A percentile compares a stretch with the other conserved stretches of the same genome.
phyloP scores from a whole-genome alignment of 176 grass and related monocot species.

The Zoysia japonica region DNA sequence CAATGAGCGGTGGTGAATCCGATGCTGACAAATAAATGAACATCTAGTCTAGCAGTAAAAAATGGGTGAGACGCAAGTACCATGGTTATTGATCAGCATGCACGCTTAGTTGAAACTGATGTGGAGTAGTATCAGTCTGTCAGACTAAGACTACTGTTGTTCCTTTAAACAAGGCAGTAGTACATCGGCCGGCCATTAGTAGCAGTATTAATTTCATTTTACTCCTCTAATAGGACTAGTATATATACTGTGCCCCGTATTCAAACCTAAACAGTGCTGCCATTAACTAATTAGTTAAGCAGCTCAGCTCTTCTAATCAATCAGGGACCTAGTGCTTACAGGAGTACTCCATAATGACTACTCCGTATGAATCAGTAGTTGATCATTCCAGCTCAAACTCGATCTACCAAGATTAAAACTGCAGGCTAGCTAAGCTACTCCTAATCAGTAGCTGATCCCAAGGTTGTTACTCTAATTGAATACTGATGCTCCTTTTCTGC shows the following conservation, averaged over 20 bases:
- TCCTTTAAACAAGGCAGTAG: not conserved
- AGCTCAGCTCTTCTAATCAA: not conserved
- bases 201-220: no score
- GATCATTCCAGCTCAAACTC: not conserved
- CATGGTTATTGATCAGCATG: not conserved
- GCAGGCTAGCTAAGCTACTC: no score
- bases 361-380: no score
- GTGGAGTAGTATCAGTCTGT: not conserved
- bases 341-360: no score
- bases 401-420: no score
- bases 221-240: no score
- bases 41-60: not conserved
- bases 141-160: not conserved
- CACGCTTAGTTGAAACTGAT: not conserved
- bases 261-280: not conserved
- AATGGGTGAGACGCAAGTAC: not conserved
- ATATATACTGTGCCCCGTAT: not conserved
- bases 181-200: not conserved
- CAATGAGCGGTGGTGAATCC: constrained; percentile 12
- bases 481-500: not conserved
- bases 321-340: not conserved
- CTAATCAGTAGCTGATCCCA: no score
- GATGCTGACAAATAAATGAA: not conserved
- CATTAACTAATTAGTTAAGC: not conserved
- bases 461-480: not conserved